Conservation (phyloP, 345 rosid genomes). For the Sonneratia caseolaris region DNA sequence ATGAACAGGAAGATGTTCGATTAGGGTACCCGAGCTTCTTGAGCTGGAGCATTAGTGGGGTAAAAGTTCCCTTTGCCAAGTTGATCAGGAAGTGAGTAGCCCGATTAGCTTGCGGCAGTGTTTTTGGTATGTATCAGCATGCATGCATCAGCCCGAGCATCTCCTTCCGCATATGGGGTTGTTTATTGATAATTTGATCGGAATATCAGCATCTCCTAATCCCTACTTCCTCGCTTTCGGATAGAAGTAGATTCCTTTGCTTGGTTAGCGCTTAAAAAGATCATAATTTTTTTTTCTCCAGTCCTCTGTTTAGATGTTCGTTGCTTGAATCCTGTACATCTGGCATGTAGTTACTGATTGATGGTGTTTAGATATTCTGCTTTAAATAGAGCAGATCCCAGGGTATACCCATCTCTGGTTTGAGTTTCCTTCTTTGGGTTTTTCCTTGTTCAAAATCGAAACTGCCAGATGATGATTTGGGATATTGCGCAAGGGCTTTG, state of each 20-base stretch:
- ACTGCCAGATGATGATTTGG: conserved; percentile 10
- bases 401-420: not conserved
- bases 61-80: not conserved
- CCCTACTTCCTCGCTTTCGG: not conserved
- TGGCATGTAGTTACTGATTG: not conserved
- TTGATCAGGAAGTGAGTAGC: not conserved
- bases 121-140: too few relatives aligned
- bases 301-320: too few relatives aligned
- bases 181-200: not conserved
- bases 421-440: not conserved
- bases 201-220: not conserved
- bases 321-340: not conserved
- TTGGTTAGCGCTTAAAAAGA: not conserved
- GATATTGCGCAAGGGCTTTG: conserved; percentile 18
- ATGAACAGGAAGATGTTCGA: not conserved
- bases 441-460: not conserved
- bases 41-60: not conserved
- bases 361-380: not conserved
- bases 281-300: not conserved
- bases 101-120: not conserved
- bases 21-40: not conserved
- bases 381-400: not conserved
- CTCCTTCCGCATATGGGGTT: not conserved
- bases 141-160: not conserved
- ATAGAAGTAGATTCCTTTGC: not conserved